phyloP scores from a whole-genome alignment of 2,329 filamentous ascomycete genomes.

The Ilyonectria mors-panacis region DNA sequence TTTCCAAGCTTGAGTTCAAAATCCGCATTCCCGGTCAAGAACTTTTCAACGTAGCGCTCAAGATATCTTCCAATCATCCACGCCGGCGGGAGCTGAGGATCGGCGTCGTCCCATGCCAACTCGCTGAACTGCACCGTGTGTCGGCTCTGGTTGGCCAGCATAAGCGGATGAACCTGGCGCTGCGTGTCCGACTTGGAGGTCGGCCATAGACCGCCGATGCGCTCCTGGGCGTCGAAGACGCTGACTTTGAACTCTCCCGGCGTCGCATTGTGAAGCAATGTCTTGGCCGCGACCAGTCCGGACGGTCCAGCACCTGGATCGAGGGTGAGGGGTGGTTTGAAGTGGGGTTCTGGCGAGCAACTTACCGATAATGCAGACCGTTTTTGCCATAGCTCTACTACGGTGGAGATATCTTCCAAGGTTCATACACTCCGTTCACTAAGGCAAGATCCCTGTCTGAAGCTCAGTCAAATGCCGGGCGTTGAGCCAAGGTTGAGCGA shows the following conservation, averaged over 20 bases:
- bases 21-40: constrained; percentile 60
- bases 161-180: constrained; percentile 74
- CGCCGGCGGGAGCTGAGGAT: constrained; percentile 79
- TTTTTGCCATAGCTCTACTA: constrained; percentile 53
- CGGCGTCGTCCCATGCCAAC: constrained; percentile 74
- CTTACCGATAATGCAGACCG: constrained; percentile 60
- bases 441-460: constrained; percentile 20
- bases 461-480: constrained; percentile 22
- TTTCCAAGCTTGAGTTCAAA: constrained; percentile 66
- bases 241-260: constrained; percentile 74
- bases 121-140: constrained; percentile 84
- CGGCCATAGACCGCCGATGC: constrained; percentile 86
- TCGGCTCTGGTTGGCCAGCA: constrained; percentile 81
- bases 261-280: constrained; percentile 73
- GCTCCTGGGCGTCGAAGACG: constrained; percentile 76
- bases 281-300: constrained; percentile 80
- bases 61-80: constrained; percentile 85
- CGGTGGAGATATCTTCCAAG: constrained; percentile 31
- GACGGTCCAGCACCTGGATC: constrained; percentile 76
- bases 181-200: constrained; percentile 62
- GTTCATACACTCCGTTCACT: constrained; percentile 37
- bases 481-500: constrained; percentile 39
- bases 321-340: constrained; percentile 13
- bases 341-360: background rate
- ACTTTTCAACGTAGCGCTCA: constrained; percentile 72